phyloP scores from a whole-genome alignment of 257 asterid species.

The Solanum rostratum region DNA sequence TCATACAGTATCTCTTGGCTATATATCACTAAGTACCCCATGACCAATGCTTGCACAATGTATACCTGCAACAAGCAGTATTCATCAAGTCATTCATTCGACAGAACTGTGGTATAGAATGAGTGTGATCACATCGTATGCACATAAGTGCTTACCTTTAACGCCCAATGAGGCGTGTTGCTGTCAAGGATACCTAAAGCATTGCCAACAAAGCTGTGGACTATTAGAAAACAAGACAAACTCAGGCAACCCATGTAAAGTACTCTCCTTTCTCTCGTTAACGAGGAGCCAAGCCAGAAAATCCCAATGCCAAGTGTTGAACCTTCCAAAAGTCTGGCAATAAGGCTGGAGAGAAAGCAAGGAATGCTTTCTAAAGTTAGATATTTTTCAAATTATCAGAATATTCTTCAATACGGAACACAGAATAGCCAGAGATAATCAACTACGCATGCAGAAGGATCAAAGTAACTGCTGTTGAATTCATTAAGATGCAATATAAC shows the following conservation, averaged over 20 bases:
- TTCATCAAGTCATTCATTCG: neutral
- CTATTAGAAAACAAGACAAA: neutral
- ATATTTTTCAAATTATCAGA: neutral
- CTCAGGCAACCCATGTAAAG: neutral
- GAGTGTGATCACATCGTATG: neutral
- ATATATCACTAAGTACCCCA: neutral
- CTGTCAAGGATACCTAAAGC: neutral
- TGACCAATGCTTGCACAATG: neutral
- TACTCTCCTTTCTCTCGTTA: neutral
- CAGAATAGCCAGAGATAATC: neutral
- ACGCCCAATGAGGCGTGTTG: neutral
- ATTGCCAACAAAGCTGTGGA: neutral
- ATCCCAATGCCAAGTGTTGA: neutral
- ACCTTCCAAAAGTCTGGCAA: neutral
- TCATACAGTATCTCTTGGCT: neutral
- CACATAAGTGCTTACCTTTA: neutral
- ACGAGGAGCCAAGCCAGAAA: neutral
- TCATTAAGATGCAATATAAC: neutral
- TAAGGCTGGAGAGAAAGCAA: neutral
- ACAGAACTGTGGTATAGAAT: neutral
- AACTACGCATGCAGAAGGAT: neutral
- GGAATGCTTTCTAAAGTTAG: neutral
- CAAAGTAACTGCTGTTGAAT: neutral
- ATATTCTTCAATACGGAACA: neutral
- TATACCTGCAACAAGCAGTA: neutral